phyloP scores from a whole-genome alignment of 148 eudicot species.

The Limonium bicolor region DNA sequence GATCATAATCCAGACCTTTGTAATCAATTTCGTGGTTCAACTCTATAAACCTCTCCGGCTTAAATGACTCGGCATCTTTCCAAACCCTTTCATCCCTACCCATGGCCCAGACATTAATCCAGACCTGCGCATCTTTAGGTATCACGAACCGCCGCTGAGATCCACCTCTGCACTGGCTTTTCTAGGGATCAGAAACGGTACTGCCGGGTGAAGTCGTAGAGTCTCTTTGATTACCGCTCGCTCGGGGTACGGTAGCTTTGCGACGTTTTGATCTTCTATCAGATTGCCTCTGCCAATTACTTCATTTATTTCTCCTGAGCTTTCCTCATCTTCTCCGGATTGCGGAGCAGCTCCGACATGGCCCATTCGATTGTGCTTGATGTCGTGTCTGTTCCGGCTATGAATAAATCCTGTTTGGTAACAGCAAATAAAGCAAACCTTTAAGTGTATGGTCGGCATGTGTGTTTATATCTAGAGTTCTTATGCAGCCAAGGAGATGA shows the following conservation, averaged over 20 bases:
- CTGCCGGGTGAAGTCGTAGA: conserved; percentile 1
- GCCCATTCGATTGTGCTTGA: conserved; percentile 9
- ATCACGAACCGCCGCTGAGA: conserved; percentile 9
- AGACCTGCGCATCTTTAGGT: conserved; percentile 6
- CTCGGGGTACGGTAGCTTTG: conserved; percentile 11
- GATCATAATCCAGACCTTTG: conserved; percentile 1
- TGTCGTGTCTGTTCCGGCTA: conserved; percentile 4
- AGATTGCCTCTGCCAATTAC: conserved; percentile 1
- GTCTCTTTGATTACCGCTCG: conserved; percentile 9
- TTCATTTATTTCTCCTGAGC: conserved; percentile 5
- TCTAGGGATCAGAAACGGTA: conserved; percentile 17
- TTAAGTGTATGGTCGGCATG: neutral
- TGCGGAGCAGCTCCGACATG: conserved; percentile 8
- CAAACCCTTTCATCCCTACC: neutral
- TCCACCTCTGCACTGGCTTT: conserved; percentile 9
- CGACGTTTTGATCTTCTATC: conserved; percentile 12
- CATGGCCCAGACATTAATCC: conserved; percentile 5
- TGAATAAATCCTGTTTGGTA: neutral
- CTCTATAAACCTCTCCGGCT: conserved; percentile 1
- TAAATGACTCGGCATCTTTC: neutral
- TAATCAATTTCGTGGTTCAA: neutral
- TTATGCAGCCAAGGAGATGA: neutral
- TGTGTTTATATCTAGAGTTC: neutral
- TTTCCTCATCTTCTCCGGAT: conserved; percentile 5
- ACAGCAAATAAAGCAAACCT: neutral